Percentiles rank a stretch among this genome's conserved stretches.
Evolutionary conservation across 768 basidiomycete genomes (phyloP).

Genomic region (Suillus tomentosus): DNA sequence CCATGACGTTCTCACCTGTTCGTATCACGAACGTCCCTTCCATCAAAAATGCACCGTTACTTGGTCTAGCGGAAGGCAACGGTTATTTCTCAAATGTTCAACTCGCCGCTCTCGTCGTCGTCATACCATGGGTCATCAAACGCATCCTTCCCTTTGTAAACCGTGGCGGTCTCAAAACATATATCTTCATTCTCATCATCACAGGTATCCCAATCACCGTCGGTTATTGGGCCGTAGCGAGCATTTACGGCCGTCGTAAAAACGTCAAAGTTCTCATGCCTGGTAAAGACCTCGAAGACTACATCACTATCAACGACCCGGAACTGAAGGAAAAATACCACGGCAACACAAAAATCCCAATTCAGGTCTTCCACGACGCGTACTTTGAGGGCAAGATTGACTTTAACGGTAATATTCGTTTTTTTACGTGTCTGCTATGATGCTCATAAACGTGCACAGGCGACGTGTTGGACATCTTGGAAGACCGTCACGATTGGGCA

Average conservation of each 20-base stretch:
- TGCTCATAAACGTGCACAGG: slow-evolving; percentile 44
- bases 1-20: slow-evolving; percentile 48
- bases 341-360: slow-evolving; percentile 90
- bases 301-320: slow-evolving; percentile 86
- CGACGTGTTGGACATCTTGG: slow-evolving; percentile 91
- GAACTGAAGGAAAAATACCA: slow-evolving; percentile 79
- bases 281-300: slow-evolving; percentile 82
- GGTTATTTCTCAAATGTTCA: slow-evolving; percentile 81
- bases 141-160: slow-evolving; percentile 78
- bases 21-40: slow-evolving; percentile 68
- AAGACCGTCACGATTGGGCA: slow-evolving; percentile 95
- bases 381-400: slow-evolving; percentile 97
- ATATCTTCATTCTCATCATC: slow-evolving; percentile 75
- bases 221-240: slow-evolving; percentile 89
- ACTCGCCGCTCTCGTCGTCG: slow-evolving; percentile 74
- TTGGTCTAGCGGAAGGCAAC: slow-evolving; percentile 84
- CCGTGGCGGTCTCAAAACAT: slow-evolving; percentile 84
- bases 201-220: slow-evolving; percentile 77
- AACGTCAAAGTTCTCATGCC: slow-evolving; percentile 88
- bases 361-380: slow-evolving; percentile 97
- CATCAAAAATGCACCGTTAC: slow-evolving; percentile 83
- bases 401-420: slow-evolving; percentile 73
- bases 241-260: slow-evolving; percentile 74
- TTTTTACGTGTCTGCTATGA: not conserved
- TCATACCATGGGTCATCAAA: slow-evolving; percentile 85